Base-by-base conservation (phyloP, 306 rosid genomes). In the Senna tora region DNA sequence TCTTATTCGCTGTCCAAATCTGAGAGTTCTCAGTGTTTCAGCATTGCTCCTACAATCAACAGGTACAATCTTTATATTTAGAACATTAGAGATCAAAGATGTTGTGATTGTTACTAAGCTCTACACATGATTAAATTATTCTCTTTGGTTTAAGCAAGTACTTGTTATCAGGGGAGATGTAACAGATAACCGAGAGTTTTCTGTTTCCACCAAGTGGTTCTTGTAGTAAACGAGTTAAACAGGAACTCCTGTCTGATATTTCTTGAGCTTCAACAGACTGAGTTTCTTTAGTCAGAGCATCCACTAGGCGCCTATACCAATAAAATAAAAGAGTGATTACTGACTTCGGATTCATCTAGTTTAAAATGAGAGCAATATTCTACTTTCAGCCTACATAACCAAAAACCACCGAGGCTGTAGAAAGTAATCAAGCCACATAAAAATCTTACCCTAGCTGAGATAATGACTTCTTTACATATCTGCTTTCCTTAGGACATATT, bases 1-100 rank as follows among this genome's bases (percentile, higher is more conserved):
- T 77, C 92, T 88, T 75, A 88, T 82, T 52, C 96, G 82, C 69
- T 89, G 96, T 78, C 99, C 99, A 62, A 95, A 91, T 71, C 97
- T 86, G 32, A 95, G 87, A 58, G 97, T 89, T 42, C 69, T 77
- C 77, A 95, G 72, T 33, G 92, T 85, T 82, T 88, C 96, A 28
- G 89, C 72, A 41, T 77, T 62, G 65, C 82, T 76, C 76, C 99
- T 91, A 86, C 90, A 80, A 81, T 76, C 69, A 80, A 77, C 42
- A 88, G 71, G 55, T 8, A 71, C 33, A 72, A 67, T 1, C 30
- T 42, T 78, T 17, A 76, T 19, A 52, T 22, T 69, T 2, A 62
- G 17, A 62, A 62, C 21, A 22, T 4, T 17, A 54, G 60, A 70
- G 49, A 46, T 72, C 15, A 38, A 61, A 65, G 20, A 8, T n/a